These are phyloP conservation scores for Plasmodium cynomolgi DNA, from an alignment of 169 alveolate species.

Conservation along the genomic window DNA sequence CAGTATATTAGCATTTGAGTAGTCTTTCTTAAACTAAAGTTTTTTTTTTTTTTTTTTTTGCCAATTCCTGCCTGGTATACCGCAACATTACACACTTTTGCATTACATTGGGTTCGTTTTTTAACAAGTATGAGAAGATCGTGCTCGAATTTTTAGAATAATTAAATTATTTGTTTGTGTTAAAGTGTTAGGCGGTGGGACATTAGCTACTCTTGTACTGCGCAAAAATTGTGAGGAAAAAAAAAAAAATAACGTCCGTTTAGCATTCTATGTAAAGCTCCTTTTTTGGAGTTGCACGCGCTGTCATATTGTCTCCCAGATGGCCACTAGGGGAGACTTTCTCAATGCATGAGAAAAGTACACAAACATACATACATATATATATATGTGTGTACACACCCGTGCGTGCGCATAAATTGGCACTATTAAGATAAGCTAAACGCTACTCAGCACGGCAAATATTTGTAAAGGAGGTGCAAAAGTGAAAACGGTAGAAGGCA, in stretches of 20 bases:
- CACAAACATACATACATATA: not conserved
- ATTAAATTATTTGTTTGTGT: not conserved
- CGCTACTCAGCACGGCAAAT: not conserved
- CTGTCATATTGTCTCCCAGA: not conserved
- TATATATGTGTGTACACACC: not conserved
- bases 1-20: not conserved
- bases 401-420: not conserved
- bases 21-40: not conserved
- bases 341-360: not conserved
- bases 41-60: not conserved
- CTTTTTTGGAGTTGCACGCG: not conserved
- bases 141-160: not conserved
- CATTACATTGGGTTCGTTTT: not conserved
- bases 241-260: not conserved
- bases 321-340: not conserved
- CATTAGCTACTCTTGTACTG: not conserved
- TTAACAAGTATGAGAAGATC: not conserved
- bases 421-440: not conserved
- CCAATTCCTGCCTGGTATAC: not conserved
- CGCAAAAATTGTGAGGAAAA: not conserved
- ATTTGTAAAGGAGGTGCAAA: not conserved
- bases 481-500: not conserved
- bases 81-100: not conserved
- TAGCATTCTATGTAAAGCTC: not conserved
- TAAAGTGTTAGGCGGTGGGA: not conserved